These are phyloP conservation scores for Ogataea zsoltii DNA, from an alignment of 805 yeast species.

Conservation along the genomic window DNA sequence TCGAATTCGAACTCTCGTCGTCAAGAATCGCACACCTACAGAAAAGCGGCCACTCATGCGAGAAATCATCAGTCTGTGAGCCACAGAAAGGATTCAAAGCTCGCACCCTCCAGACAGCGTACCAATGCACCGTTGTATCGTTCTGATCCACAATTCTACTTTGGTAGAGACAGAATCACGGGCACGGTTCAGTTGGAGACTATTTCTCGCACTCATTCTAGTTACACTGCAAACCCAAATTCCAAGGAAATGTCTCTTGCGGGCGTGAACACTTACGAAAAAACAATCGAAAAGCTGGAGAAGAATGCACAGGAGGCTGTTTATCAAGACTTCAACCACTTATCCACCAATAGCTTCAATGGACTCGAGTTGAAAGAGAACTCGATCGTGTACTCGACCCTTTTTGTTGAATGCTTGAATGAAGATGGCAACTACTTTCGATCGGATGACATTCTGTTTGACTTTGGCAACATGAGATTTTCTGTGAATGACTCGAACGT, in stretches of 20 bases:
- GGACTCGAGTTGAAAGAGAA: slow-evolving; percentile 9
- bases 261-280: slow-evolving; percentile 2
- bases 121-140: not conserved
- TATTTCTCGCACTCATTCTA: no score
- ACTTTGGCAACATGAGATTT: slow-evolving; percentile 16
- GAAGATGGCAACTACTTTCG: slow-evolving; percentile 21
- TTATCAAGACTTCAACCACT: slow-evolving; percentile 1
- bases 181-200: slow-evolving; percentile 33
- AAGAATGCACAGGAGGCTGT: slow-evolving; percentile 1
- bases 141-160: slow-evolving; percentile 19
- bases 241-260: no score
- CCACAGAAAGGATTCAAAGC: no score
- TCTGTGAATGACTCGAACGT: slow-evolving; percentile 14
- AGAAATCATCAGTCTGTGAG: no score
- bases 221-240: no score
- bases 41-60: no score
- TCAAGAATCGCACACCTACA: no score
- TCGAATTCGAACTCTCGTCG: no score
- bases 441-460: slow-evolving; percentile 17
- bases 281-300: not conserved
- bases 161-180: slow-evolving; percentile 22
- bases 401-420: slow-evolving; percentile 18
- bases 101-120: not conserved
- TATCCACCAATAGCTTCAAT: slow-evolving; percentile 14
- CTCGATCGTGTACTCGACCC: slow-evolving; percentile 18